Evolutionary conservation across 1,284 basidiomycete genomes (phyloP), one percentile per base, ranked within the genome.

Genomic region (Earliella scabrosa): DNA sequence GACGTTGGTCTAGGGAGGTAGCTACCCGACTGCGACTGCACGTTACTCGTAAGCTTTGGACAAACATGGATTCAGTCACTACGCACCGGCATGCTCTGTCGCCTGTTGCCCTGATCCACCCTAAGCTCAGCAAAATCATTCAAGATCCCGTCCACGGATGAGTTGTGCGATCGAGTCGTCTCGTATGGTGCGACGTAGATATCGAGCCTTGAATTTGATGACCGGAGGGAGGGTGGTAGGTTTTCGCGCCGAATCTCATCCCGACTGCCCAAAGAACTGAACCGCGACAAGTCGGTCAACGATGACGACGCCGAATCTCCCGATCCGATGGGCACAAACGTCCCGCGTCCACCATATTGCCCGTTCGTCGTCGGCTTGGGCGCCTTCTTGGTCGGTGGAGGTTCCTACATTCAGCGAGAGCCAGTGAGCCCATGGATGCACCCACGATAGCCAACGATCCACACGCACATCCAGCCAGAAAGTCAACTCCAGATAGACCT

Each of bases 401-500:
- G 85, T 70, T 88, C 89, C 90, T 92, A 31, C 31, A 45, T 38
- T 13, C 41, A 36, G 23, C 35, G 35, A 4, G 10, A 18, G 21
- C 39, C 9, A 45, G n/a, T n/a, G 27, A 10, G 29, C 46, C 27
- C 14, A 16, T 45, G 36, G 14, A n/a, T 44, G 34, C 34, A 41
- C 39, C 16, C 11, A 24, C 34, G 21, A 43, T 23, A 45, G 82
- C 86, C 63, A 40, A 39, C n/a, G 47, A 34, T 45, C 85, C 4
- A 2, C 39, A 41, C 91, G 65, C 61, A 96, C 95, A 70, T 96
- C 95, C 4, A 93, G 95, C 86, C 91, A 98, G 75, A 96, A 98
- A 0, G 95, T 98, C 68, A 97, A 73, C 71, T 98, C 96, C 21
- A 98, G 78, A 68, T 96, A 97, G 18, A 98, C 87, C 71, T 97